Base-by-base conservation (phyloP, 202 grass and related monocot genomes). In the Schoenoplectus tabernaemontani region DNA sequence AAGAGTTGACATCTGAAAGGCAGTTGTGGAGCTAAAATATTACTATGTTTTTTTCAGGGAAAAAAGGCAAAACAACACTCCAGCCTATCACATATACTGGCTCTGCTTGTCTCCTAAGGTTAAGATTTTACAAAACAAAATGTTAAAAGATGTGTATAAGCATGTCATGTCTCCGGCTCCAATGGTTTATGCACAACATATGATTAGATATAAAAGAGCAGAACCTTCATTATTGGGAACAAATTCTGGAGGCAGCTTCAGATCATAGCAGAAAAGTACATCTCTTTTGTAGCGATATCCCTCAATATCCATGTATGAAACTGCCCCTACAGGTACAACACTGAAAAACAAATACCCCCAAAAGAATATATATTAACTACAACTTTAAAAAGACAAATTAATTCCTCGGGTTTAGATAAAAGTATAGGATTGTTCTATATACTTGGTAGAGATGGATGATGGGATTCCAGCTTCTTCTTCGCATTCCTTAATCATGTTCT, bases 381-480 rank as follows among this genome's bases (percentile, higher is more conserved):
- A 44, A 43, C 36, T 63, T 32, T 79, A 44, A 48, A 12, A 71
- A 28, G 23, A 28, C 10, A 20, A 28, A 71, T 12, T 17, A 71
- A 71, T 71, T 71, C 5, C 58, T 46, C 43, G n/a, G 42, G 24
- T 77, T 30, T 30, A 30, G 42, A 48, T 71, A 23, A 3, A 57
- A 39, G 11, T 38, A 71, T 24, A 51, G 38, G 47, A 4, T 44
- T 39, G 19, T 33, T 54, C 12, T 68, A 47, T 64, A 88, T 93
- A 97, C 91, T 84, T 77, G 62, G 80, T 88, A 84, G 91, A 90
- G 22, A 97, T 74, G 50, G 88, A 91, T 88, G 85, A 88, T 41
- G 89, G 79, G 59, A 97, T 97, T 87, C 93, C 93, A 23, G 91
- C 93, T 91, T 97, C 93, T 83, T 97, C 93, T 82, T 91, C 91